Evolutionary conservation across 345 rosid species (phyloP).

Genomic region (Sonneratia caseolaris): DNA sequence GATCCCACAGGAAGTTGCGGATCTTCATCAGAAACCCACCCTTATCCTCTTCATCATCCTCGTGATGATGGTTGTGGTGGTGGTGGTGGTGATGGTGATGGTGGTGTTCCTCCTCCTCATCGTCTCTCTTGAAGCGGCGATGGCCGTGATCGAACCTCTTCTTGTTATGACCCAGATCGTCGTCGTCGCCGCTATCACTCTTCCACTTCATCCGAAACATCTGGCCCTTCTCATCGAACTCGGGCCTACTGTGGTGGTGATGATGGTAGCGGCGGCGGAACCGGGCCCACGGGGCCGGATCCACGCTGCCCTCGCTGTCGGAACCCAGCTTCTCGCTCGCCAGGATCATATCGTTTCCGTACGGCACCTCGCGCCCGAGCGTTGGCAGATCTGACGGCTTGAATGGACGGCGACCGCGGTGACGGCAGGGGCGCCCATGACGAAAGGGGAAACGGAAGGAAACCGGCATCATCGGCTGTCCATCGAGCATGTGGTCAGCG

Average conservation of each 20-base stretch:
- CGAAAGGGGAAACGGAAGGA: slow-evolving; percentile 5
- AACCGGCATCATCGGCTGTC: neutral
- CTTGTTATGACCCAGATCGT: neutral
- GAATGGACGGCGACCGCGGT: slow-evolving; percentile 10
- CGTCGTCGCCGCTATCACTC: neutral
- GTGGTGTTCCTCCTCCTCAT: slow-evolving; percentile 10
- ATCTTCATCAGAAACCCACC: slow-evolving; percentile 23
- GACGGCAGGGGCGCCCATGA: slow-evolving; percentile 4
- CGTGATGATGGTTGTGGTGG: slow-evolving; percentile 10
- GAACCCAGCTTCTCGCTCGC: slow-evolving; percentile 7
- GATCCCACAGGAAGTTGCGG: slow-evolving; percentile 31
- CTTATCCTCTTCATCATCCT: slow-evolving; percentile 9
- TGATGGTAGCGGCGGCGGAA: neutral
- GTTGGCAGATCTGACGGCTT: slow-evolving; percentile 10
- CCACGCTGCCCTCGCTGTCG: slow-evolving; percentile 15
- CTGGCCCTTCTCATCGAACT: slow-evolving; percentile 2
- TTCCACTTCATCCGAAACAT: neutral
- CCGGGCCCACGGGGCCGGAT: slow-evolving; percentile 7
- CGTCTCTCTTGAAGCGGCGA: slow-evolving; percentile 7
- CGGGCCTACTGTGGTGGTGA: neutral
- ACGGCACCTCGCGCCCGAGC: slow-evolving; percentile 9
- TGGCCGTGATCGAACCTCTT: slow-evolving; percentile 4
- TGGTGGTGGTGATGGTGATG: slow-evolving; percentile 7
- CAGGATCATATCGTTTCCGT: slow-evolving; percentile 32
- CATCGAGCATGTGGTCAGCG: slow-evolving; percentile 21